These are phyloP conservation scores for Carallia pectinifolia DNA, from an alignment of 345 rosid genomes.

Conservation along the genomic window DNA sequence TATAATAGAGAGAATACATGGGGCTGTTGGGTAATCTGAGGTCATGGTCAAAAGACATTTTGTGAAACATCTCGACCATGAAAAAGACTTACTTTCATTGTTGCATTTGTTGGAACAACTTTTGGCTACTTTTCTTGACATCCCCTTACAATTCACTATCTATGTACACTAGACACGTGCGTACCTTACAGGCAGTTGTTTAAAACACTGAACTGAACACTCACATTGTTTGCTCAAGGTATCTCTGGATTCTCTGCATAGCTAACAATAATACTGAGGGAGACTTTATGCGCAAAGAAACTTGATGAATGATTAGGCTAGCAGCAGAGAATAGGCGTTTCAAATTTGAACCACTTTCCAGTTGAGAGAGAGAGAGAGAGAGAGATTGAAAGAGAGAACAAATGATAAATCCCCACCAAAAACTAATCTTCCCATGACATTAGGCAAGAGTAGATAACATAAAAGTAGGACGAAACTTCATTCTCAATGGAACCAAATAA, in stretches of 20 bases:
- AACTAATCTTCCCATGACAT: not conserved
- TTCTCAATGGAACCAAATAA: too few relatives aligned
- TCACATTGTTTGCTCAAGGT: not conserved
- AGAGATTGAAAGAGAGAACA: not conserved
- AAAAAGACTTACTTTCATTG: constrained; percentile 26
- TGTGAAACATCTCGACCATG: constrained; percentile 28
- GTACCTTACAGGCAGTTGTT: constrained; percentile 6
- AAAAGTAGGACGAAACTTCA: not conserved
- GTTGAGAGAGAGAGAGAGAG: too few relatives aligned
- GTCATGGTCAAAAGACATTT: constrained; percentile 23
- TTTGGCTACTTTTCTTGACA: constrained; percentile 11
- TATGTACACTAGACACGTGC: not conserved
- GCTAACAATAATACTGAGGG: not conserved
- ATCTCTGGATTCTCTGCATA: not conserved
- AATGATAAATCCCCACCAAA: not conserved
- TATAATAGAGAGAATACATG: constrained; percentile 7
- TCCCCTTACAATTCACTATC: constrained; percentile 3
- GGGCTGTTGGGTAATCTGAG: not conserved
- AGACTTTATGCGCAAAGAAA: not conserved
- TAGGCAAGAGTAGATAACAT: not conserved
- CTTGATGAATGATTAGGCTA: not conserved
- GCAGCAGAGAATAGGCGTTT: constrained; percentile 15
- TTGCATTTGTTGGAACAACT: constrained; percentile 6
- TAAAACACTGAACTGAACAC: not conserved
- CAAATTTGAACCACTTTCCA: not conserved